Percentiles rank a stretch among this genome's conserved stretches.
phyloP scores from a whole-genome alignment of 1,284 basidiomycete species.

The Sanghuangporus sanghuang region DNA sequence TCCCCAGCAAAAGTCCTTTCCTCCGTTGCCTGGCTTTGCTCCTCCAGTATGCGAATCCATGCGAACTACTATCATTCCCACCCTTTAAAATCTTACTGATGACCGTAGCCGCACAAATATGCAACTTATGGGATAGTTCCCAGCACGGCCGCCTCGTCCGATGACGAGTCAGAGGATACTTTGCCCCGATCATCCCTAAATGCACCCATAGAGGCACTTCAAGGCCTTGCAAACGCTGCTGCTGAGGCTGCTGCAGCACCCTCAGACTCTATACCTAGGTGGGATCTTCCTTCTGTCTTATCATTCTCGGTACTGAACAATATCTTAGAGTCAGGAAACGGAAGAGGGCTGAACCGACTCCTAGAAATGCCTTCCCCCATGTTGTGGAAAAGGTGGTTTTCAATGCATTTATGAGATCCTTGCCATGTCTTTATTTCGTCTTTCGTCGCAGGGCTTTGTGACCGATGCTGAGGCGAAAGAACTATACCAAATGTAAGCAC shows the following conservation, averaged over 20 bases:
- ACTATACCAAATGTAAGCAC: constrained; percentile 72
- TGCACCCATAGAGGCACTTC: constrained; percentile 89
- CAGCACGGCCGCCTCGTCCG: constrained; percentile 75
- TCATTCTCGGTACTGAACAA: constrained; percentile 1
- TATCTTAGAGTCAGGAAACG: constrained; percentile 72
- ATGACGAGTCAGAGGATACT: constrained; percentile 85
- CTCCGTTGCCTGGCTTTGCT: constrained; percentile 84
- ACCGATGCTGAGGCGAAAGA: constrained; percentile 73
- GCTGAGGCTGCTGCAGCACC: constrained; percentile 84
- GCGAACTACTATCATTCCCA: background rate
- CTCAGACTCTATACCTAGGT: constrained; percentile 43
- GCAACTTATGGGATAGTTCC: constrained; percentile 86
- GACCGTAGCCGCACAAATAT: constrained; percentile 74
- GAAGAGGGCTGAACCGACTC: constrained; percentile 82
- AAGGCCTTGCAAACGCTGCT: constrained; percentile 89
- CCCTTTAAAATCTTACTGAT: constrained; percentile 15
- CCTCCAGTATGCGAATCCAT: constrained; percentile 58
- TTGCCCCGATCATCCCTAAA: constrained; percentile 76
- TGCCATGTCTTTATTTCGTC: constrained; percentile 13
- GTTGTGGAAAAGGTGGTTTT: constrained; percentile 70
- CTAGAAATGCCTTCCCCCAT: constrained; percentile 78
- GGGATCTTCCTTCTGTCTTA: constrained; percentile 17
- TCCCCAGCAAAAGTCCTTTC: constrained; percentile 44
- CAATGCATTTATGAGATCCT: background rate
- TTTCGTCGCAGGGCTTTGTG: constrained; percentile 58